Conservation (phyloP, 2,329 filamentous ascomycete genomes). For the Tolypocladium endophyticum region DNA sequence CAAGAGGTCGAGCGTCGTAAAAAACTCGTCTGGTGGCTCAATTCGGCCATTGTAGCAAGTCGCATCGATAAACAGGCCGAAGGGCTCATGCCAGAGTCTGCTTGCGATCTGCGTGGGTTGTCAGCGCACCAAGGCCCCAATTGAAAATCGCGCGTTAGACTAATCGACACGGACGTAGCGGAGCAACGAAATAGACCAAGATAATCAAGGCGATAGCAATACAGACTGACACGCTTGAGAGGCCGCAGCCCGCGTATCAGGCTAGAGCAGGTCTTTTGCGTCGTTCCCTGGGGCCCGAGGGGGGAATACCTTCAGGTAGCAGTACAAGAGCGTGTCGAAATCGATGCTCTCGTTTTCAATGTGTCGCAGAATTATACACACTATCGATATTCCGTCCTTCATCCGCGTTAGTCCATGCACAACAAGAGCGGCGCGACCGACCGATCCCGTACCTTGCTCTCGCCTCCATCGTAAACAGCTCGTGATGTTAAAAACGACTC, state of each 20-base stretch:
- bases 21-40: slow-evolving; percentile 55
- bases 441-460: slow-evolving; percentile 47
- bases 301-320: slow-evolving; percentile 49
- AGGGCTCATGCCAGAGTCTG: slow-evolving; percentile 58
- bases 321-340: slow-evolving; percentile 55
- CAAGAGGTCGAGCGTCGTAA: slow-evolving; percentile 51
- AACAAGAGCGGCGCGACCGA: not conserved
- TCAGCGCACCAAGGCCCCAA: not conserved
- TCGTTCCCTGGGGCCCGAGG: not conserved
- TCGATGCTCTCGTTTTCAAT: slow-evolving; percentile 57
- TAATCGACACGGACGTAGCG: too few species aligned
- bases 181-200: not conserved
- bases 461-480: slow-evolving; percentile 60
- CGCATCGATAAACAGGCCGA: slow-evolving; percentile 57
- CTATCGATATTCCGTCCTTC: slow-evolving; percentile 57
- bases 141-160: not conserved
- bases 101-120: slow-evolving; percentile 46
- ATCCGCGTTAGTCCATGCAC: not conserved
- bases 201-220: not conserved
- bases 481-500: slow-evolving; percentile 55
- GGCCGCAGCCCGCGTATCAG: not conserved
- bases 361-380: slow-evolving; percentile 58
- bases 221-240: not conserved
- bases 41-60: slow-evolving; percentile 61
- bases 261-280: not conserved